Evolutionary conservation across 129 eudicot genomes (phyloP).

Genomic region (Flaveria sonorensis): DNA sequence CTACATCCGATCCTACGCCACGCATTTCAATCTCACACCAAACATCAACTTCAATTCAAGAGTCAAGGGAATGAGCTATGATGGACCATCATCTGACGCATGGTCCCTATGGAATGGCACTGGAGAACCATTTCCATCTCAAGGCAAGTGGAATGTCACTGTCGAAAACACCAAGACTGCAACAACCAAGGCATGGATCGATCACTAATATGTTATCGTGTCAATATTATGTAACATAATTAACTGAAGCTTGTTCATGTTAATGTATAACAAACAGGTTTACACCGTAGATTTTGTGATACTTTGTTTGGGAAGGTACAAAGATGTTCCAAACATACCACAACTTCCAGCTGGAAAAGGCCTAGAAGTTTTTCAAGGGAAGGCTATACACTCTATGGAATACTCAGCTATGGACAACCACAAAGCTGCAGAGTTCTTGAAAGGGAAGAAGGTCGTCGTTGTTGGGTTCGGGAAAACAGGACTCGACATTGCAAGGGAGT

Average conservation of each 20-base stretch:
- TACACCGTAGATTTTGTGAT: slow-evolving; percentile 54
- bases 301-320: slow-evolving; percentile 53
- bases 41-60: slow-evolving; percentile 45
- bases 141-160: slow-evolving; percentile 52
- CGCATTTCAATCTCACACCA: slow-evolving; percentile 43
- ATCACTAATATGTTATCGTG: neutral
- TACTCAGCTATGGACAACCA: slow-evolving; percentile 41
- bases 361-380: slow-evolving; percentile 48
- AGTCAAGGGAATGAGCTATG: slow-evolving; percentile 41
- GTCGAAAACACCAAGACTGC: slow-evolving; percentile 31
- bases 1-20: slow-evolving; percentile 55
- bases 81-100: slow-evolving; percentile 33
- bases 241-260: neutral
- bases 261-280: slow-evolving; percentile 29
- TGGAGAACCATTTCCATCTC: slow-evolving; percentile 35
- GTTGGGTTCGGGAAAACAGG: slow-evolving; percentile 57
- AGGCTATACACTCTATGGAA: slow-evolving; percentile 57
- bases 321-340: slow-evolving; percentile 58
- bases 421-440: slow-evolving; percentile 34
- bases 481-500: slow-evolving; percentile 56
- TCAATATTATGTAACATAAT: neutral
- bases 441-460: slow-evolving; percentile 47
- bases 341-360: slow-evolving; percentile 46
- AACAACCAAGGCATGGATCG: slow-evolving; percentile 35
- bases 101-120: slow-evolving; percentile 52